Evolutionary conservation across 2,329 filamentous ascomycete species (phyloP).

Genomic region (Fusarium avenaceum): DNA sequence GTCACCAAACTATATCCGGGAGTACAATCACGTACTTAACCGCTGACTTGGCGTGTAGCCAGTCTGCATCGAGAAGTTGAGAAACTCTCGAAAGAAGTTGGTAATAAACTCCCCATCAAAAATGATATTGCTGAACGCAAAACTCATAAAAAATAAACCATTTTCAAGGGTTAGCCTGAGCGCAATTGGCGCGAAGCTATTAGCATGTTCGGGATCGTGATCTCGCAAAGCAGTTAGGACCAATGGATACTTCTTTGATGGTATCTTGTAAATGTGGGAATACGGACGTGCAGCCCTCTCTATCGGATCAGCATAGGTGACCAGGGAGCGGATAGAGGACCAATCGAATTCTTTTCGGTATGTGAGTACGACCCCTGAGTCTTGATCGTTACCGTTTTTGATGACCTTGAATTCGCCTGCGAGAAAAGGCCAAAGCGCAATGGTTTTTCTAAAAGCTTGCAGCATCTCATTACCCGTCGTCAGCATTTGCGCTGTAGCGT

Average conservation of each 20-base stretch:
- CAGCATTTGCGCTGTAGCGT: not conserved
- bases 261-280: not conserved
- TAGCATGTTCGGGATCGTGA: conserved; percentile 4
- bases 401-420: conserved; percentile 19
- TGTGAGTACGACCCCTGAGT: conserved; percentile 13
- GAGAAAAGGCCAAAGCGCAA: conserved; percentile 37
- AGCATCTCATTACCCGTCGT: not conserved
- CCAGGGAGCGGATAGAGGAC: not conserved
- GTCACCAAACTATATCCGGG: not conserved
- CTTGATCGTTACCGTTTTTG: not conserved
- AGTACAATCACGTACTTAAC: not conserved
- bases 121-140: conserved; percentile 35
- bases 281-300: not conserved
- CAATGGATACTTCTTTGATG: not conserved
- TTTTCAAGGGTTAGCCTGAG: conserved; percentile 16
- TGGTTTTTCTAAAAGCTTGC: conserved; percentile 13
- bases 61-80: conserved; percentile 1
- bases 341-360: conserved; percentile 4
- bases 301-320: not conserved
- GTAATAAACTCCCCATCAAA: conserved; percentile 40
- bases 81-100: conserved; percentile 39
- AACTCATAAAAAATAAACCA: conserved; percentile 31
- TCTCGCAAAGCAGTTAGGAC: conserved; percentile 1
- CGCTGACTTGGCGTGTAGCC: not conserved
- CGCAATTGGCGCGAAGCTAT: conserved; percentile 19